Percentiles rank a stretch among this genome's conserved stretches.
phyloP scores from a whole-genome alignment of 192 early-diverging fungal genomes.

The Backusella macrospora region DNA sequence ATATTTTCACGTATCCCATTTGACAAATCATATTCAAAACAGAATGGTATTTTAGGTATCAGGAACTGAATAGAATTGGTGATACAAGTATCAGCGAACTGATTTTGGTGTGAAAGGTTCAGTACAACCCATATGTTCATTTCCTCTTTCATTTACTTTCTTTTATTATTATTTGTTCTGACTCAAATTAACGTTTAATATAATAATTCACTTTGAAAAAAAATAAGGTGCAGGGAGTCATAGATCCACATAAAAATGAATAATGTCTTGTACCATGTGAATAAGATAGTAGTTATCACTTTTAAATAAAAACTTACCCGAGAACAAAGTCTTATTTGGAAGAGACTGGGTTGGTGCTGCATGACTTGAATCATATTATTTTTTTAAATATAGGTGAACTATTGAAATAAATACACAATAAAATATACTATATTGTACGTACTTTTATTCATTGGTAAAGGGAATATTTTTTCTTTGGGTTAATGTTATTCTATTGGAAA shows the following conservation, averaged over 20 bases:
- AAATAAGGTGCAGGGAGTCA: background rate
- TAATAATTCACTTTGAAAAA: background rate
- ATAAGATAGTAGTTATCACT: background rate
- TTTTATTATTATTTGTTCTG: background rate
- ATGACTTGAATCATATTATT: background rate
- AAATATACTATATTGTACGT: too few relatives aligned
- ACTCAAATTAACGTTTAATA: background rate
- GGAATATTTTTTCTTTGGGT: too few relatives aligned
- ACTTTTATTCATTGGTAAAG: background rate
- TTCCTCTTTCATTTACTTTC: background rate
- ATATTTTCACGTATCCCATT: background rate
- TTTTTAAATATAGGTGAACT: background rate
- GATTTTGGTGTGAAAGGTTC: background rate
- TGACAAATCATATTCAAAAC: background rate
- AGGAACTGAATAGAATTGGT: background rate
- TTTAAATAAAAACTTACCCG: background rate
- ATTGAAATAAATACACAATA: background rate
- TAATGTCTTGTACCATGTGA: constrained; percentile 12
- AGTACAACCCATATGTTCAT: background rate
- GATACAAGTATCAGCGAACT: background rate
- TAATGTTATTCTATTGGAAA: too few relatives aligned
- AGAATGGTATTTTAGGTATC: background rate
- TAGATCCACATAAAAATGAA: background rate
- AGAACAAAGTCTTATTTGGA: constrained; percentile 5
- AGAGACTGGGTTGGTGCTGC: background rate